Evolutionary conservation across 2,329 filamentous ascomycete genomes (phyloP), one percentile per base, ranked within the genome.

Genomic region (Passalora sequoiae): DNA sequence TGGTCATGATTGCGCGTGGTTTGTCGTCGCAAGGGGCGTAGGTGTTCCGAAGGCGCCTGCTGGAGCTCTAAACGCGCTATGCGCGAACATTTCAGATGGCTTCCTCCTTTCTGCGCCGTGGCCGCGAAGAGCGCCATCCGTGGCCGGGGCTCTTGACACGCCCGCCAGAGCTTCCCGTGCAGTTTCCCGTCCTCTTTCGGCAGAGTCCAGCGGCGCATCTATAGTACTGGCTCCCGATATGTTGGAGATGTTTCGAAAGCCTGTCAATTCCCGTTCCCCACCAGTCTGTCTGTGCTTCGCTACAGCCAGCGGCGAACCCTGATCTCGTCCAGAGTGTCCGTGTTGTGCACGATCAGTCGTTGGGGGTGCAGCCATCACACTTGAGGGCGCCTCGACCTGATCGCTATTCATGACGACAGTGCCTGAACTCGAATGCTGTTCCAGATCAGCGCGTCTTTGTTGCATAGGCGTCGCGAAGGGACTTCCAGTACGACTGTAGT

Each of bases 141-240:
- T 48, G 13, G 48, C 51, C 2, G 51, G 51, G 21, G 57, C 56
- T 43, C 47, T 53, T n/a, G 43, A 39, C 4, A 53, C 40, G 2
- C 49, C 47, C 22, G 43, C 41, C 4, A 50, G 43, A 7, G 43
- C 41, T 15, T 46, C 44, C 33, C 43, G 35, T 8, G 25, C 43
- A 15, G 29, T 17, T 29, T 49, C 45, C 39, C 44, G 36, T 12
- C 50, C 43, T 40, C 51, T 55, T 33, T 57, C 55, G 9, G 49
- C 49, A 8, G 53, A 55, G n/a, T 50, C 51, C 8, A 53, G 53
- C 3, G 51, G 51, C 15, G 60, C 60, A 30, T 62, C 60, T 31
- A 63, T 60, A 2, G 60, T 63, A 46, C 59, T 63, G 1, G 65
- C 67, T 16, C 65, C 68, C 4, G 66, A 63, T 5, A 56, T 60